Base-by-base conservation (phyloP, 805 yeast genomes). In the Myxozyma geophila region DNA sequence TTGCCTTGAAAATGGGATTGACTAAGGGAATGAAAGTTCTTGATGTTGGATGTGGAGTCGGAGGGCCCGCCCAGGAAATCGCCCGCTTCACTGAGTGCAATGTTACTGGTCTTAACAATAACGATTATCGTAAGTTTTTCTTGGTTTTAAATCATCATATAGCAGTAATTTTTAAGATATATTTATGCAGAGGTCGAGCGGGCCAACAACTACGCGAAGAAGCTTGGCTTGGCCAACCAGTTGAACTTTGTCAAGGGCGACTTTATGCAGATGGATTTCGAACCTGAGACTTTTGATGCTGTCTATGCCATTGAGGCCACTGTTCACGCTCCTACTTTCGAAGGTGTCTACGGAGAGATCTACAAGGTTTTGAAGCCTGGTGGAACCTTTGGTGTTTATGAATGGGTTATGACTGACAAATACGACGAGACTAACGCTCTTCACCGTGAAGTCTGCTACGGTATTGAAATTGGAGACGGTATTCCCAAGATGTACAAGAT, bases 1-100 rank as follows among this genome's bases (percentile, higher is more conserved):
- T 93, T 71, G 99, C 99, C 48, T 80, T 82, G 77, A 87, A 89
- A 80, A 92, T 92, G 84, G 89, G 89, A 67, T 81, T 93, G 72
- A 77, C 81, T 71, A 89, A 87, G 71, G 84, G 86, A 71, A 89
- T 89, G 90, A 86, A 87, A 74, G 99, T 93, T 17, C 83, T 93
- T 71, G 99, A 93, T 76, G 99, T 93, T 62, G 99, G 99, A 54
- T 95, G 99, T 81, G 99, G 99, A 83, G 97, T 93, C 72, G 99
- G 99, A 75, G 99, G 99, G 49, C 99, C 99, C 73, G 98, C 97
- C 23, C 88, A 98, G 78, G 97, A 95, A 81, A 93, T 93, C 74
- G 83, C 88, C 66, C 86, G 97, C 75, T 93, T 93, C 82, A 88
- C 98, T 57, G 91, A 88, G 73, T 88, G 92, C 79, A 80, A 85